These are phyloP conservation scores for Lepidopterella palustris DNA, from an alignment of 495 filamentous ascomycete genomes.

Conservation along the genomic window DNA sequence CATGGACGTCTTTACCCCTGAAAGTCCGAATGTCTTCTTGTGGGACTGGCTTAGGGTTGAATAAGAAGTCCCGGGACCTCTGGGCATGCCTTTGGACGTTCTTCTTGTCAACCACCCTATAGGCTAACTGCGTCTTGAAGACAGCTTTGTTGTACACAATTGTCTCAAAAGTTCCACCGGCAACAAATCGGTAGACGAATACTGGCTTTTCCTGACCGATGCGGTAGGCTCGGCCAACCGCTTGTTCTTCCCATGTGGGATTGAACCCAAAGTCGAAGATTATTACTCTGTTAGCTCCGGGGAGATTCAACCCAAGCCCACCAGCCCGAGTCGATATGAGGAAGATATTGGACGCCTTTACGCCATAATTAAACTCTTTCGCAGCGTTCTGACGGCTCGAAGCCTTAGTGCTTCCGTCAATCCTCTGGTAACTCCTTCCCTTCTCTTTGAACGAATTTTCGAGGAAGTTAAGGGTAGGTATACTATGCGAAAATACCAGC, in stretches of 20 bases:
- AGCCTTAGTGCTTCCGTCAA: constrained; percentile 59
- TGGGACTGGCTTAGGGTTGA: constrained; percentile 46
- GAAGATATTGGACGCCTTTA: constrained; percentile 46
- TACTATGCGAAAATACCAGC: constrained; percentile 72
- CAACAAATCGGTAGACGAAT: constrained; percentile 78
- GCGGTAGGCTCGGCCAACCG: constrained; percentile 80
- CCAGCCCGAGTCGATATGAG: constrained; percentile 80
- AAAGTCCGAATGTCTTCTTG: constrained; percentile 49
- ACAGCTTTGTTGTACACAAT: constrained; percentile 60
- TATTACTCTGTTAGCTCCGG: constrained; percentile 78
- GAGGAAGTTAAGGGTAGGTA: constrained; percentile 63
- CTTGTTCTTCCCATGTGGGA: constrained; percentile 78
- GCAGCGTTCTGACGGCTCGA: constrained; percentile 50
- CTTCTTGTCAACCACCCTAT: constrained; percentile 76
- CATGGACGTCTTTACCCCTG: constrained; percentile 55
- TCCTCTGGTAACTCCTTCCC: constrained; percentile 41
- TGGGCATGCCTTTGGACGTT: constrained; percentile 55
- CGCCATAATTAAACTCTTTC: constrained; percentile 59
- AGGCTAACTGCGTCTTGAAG: constrained; percentile 75
- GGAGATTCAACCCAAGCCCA: constrained; percentile 75
- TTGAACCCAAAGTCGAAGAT: constrained; percentile 82
- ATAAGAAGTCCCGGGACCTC: constrained; percentile 48
- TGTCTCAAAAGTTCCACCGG: constrained; percentile 74
- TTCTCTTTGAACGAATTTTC: constrained; percentile 43
- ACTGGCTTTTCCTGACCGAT: constrained; percentile 79